A percentile compares a stretch with the other conserved stretches of the same genome.
These are phyloP conservation scores for Termitomyces sp. DNA, from an alignment of 768 basidiomycete genomes.

Conservation along the genomic window DNA sequence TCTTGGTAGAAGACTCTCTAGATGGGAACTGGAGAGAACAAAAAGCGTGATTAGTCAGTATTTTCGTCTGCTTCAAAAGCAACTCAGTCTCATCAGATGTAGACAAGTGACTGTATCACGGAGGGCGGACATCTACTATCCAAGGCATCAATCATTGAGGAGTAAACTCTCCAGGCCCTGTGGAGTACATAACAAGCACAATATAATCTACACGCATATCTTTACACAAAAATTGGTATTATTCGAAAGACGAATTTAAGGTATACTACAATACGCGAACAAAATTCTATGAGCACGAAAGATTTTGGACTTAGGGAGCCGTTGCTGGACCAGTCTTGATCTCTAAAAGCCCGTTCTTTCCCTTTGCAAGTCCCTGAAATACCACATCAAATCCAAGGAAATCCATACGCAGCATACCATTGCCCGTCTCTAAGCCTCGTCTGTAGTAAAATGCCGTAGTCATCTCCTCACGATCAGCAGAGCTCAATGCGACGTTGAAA, in stretches of 20 bases:
- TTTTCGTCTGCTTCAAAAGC: too few species aligned
- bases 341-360: slow-evolving; percentile 23
- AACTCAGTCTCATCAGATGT: neutral
- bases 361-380: slow-evolving; percentile 26
- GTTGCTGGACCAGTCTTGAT: slow-evolving; percentile 20
- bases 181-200: neutral
- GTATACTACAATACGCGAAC: neutral
- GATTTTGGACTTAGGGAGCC: neutral
- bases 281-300: neutral
- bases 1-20: slow-evolving; percentile 65
- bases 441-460: slow-evolving; percentile 31
- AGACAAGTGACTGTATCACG: neutral
- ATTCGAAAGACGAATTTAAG: neutral
- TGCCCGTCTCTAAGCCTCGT: slow-evolving; percentile 19
- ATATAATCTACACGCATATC: neutral
- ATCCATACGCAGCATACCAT: slow-evolving; percentile 42
- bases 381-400: slow-evolving; percentile 38
- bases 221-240: neutral
- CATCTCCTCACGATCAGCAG: slow-evolving; percentile 35
- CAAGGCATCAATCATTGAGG: neutral
- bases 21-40: slow-evolving; percentile 62
- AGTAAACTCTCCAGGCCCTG: neutral
- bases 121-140: neutral
- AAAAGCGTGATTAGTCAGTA: slow-evolving; percentile 15
- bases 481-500: slow-evolving; percentile 37